Evolutionary conservation across 78 protist genomes (phyloP), one percentile per base, ranked within the genome.

Genomic region (Chrysochromulina tobinii): DNA sequence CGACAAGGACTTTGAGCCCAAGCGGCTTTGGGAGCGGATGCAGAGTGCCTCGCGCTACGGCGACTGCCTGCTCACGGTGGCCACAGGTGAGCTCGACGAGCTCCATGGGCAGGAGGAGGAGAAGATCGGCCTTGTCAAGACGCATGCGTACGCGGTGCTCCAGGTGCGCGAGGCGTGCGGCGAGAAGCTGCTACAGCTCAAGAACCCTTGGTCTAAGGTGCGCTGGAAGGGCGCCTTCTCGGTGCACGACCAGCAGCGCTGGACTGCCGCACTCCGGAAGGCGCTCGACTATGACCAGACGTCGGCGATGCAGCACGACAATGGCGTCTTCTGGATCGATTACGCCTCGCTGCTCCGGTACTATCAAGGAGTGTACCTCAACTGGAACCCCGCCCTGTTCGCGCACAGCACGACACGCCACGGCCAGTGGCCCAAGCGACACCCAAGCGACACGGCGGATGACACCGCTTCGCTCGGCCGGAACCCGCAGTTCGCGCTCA

Each of bases 271-370:
- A 12, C 73, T 92, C 6, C 92, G 50, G 2, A 0, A 53, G 88
- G 69, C 15, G 59, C 81, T 84, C 23, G 25, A 20, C 18, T 92
- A 85, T 89, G 72, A 87, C 72, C 48, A 8, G 59, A 8, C 15
- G 54, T 1, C 14, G 25, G 48, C 38, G 38, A 8, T 50, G 4
- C 54, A 38, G 51, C 50, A 69, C 27, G 95, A 93, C 55, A 67
- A 90, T 58, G 95, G 95, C 73, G 53, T 67, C 25, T 93, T 93
- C 58, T 93, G 93, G 93, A 93, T 93, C 59, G 89, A 87, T 59
- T 90, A 67, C 57, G 27, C 0, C 25, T 17, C n/a, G n/a, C 38
- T 91, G 6, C 27, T 0, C 8, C 79, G 25, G 4, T 85, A 48
- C 57, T 93, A 53, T 48, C 17, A 23, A 2, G 38, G 87, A 57